Conservation (phyloP, 2,329 filamentous ascomycete species). For the Diaporthe velutina region DNA sequence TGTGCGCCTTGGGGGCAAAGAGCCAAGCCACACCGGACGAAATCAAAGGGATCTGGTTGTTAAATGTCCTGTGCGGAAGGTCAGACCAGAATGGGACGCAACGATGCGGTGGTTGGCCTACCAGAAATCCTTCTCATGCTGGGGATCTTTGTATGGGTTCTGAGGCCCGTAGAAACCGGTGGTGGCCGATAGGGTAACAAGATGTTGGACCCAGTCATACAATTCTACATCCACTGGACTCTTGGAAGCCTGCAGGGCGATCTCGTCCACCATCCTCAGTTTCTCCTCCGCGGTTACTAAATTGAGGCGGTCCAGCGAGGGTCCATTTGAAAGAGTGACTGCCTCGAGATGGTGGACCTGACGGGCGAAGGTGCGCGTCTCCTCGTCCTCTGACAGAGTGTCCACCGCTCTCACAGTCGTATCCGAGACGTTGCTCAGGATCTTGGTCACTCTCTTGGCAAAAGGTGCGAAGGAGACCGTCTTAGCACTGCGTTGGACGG, state of each 20-base stretch:
- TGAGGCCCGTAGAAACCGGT: slow-evolving; percentile 20
- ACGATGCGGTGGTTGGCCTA: not conserved
- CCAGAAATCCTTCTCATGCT: slow-evolving; percentile 36
- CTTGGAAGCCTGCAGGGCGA: not conserved
- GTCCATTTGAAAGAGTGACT: not conserved
- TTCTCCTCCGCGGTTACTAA: slow-evolving; percentile 14
- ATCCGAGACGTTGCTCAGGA: slow-evolving; percentile 3
- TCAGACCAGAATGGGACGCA: not conserved
- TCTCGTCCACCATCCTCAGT: slow-evolving; percentile 12
- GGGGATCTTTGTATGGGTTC: slow-evolving; percentile 18
- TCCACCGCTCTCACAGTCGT: not conserved
- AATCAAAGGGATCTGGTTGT: not conserved
- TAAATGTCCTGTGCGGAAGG: not conserved
- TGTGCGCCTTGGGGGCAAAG: slow-evolving; percentile 20
- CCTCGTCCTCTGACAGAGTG: slow-evolving; percentile 1
- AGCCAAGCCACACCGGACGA: slow-evolving; percentile 14
- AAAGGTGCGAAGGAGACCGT: slow-evolving; percentile 37
- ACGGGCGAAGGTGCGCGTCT: slow-evolving; percentile 2
- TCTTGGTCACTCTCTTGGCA: not conserved
- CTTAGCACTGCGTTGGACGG: slow-evolving; percentile 32
- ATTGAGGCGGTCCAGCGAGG: slow-evolving; percentile 32
- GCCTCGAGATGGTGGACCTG: slow-evolving; percentile 11
- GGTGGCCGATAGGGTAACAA: slow-evolving; percentile 9
- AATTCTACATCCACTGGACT: not conserved
- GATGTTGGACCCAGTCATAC: slow-evolving; percentile 14